These are phyloP conservation scores for Metschnikowia sp. DNA, from an alignment of 805 yeast genomes.

Conservation along the genomic window DNA sequence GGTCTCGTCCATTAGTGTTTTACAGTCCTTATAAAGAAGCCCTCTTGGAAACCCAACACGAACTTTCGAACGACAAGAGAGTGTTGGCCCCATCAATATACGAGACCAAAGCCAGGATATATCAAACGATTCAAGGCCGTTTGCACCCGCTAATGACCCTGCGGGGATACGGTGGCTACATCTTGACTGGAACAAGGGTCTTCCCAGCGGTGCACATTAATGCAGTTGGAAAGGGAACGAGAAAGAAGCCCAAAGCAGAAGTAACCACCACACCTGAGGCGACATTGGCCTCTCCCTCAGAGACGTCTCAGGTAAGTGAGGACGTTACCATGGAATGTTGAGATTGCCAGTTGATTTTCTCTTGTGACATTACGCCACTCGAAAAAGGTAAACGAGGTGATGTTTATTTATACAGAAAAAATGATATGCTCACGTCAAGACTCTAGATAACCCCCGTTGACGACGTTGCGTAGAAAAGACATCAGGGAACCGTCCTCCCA, in stretches of 20 bases:
- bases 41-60: constrained; percentile 69
- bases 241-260: constrained; percentile 32
- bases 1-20: constrained; percentile 82
- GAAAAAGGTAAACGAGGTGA: no score
- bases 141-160: constrained; percentile 94
- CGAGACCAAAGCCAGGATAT: constrained; percentile 80
- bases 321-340: neutral
- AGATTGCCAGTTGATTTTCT: neutral
- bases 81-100: constrained; percentile 78
- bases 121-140: constrained; percentile 91
- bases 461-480: constrained; percentile 1
- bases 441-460: constrained; percentile 2
- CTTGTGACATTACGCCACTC: no score
- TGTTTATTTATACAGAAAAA: no score
- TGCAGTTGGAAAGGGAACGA: constrained; percentile 65
- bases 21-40: constrained; percentile 81
- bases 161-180: constrained; percentile 88
- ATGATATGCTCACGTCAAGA: no score
- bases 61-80: constrained; percentile 61
- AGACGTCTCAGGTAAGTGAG: neutral
- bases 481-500: constrained; percentile 37
- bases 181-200: constrained; percentile 76
- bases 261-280: constrained; percentile 8
- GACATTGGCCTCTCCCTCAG: neutral
- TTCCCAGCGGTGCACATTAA: constrained; percentile 62